phyloP scores from a whole-genome alignment of 495 filamentous ascomycete species.

The Halenospora varia region DNA sequence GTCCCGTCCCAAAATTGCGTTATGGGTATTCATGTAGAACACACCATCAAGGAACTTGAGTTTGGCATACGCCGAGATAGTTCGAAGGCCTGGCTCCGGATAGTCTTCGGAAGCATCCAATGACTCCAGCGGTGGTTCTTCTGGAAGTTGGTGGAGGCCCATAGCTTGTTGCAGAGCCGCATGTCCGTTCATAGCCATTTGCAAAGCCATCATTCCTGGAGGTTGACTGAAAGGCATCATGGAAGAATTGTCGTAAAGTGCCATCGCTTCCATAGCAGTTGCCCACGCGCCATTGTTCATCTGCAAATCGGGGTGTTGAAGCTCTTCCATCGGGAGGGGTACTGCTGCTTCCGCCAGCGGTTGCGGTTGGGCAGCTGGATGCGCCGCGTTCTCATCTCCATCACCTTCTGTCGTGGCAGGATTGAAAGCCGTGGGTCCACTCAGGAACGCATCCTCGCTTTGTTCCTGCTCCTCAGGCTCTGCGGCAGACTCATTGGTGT shows the following conservation, averaged over 20 bases:
- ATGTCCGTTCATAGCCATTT: conserved; percentile 7
- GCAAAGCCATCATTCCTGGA: conserved; percentile 8
- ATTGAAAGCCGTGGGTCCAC: not conserved
- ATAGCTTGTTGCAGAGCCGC: not conserved
- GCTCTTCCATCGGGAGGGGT: not conserved
- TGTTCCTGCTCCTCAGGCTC: not conserved
- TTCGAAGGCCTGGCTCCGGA: conserved; percentile 7
- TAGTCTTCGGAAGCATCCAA: conserved; percentile 13
- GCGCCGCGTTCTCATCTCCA: not conserved
- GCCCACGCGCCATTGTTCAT: not conserved
- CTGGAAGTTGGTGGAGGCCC: not conserved
- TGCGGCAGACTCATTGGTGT: not conserved
- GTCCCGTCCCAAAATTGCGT: conserved; percentile 63
- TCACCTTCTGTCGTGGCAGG: not conserved
- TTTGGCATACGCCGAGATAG: conserved; percentile 58
- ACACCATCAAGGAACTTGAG: conserved; percentile 67
- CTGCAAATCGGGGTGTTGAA: not conserved
- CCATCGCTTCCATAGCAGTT: not conserved
- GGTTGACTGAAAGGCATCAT: no score
- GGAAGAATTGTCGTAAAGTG: no score
- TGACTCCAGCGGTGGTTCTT: not conserved
- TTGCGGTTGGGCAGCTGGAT: not conserved
- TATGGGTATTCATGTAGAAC: conserved; percentile 69
- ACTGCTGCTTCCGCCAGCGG: no score
- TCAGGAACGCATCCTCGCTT: not conserved